Evolutionary conservation across 2,329 filamentous ascomycete species (phyloP), one percentile per base, ranked within the genome.

Genomic region (Ascosphaera apis): DNA sequence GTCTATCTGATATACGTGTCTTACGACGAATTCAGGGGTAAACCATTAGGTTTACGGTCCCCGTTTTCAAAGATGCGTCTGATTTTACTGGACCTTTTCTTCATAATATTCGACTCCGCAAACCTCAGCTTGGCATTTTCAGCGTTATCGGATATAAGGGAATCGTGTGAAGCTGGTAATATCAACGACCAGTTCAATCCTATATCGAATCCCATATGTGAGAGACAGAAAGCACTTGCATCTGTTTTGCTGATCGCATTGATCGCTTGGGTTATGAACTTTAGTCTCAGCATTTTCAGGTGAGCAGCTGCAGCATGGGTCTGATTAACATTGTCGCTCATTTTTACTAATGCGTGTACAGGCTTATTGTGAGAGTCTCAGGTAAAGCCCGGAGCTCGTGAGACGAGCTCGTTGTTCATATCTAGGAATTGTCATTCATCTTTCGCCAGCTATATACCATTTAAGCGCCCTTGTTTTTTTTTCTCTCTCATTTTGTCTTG

Each of bases 81-180:
- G 35, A 79, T 95, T 40, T 70, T 98, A 37, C 68, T 92, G 39
- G 88, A 98, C 55, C 65, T 98, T 3, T 75, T 93, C 48, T 98
- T 98, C 53, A 92, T 98, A 48, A 84, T 95, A 31, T 92, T 98
- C 60, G 86, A 92, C 54, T 83, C 84, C 3, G 83, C 84, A 36
- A 95, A 92, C 56, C 68, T 91, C 17, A 79, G 81, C 30, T 62
- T 98, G 43, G 84, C 86, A 1, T 92, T 93, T 52, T 78, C 81
- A 50, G 77, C 81, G 6, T 61, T 93, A 37, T 75, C 64, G 4
- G 68, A 76, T 45, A 59, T 64, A 19, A 61, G 63, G 30, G 74
- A 72, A 51, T 57, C 60, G 25, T 81, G 52, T 64, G 68, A 49
- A 55, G 65, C 48, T 54, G 46, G 55, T 41, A 42, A 51, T 43